Evolutionary conservation across 2,329 filamentous ascomycete species (phyloP).

Genomic region (Talaromyces sp.): DNA sequence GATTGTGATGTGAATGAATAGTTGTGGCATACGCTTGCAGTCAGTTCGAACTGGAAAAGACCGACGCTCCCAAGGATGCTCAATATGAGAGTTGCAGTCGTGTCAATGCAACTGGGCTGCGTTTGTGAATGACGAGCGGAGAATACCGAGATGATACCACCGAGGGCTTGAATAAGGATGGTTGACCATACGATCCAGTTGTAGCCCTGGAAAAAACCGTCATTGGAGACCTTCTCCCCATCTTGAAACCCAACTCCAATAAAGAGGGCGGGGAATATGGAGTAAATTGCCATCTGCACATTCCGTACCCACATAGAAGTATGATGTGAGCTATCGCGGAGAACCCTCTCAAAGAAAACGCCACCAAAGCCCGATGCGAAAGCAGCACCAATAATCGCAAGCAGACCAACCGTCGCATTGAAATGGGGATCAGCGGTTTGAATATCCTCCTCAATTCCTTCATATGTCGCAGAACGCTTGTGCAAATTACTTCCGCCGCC

Average conservation of each 20-base stretch:
- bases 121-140: conserved; percentile 84
- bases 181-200: conserved; percentile 89
- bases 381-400: conserved; percentile 77
- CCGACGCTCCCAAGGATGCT: conserved; percentile 83
- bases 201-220: conserved; percentile 94
- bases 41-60: conserved; percentile 80
- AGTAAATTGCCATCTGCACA: conserved; percentile 92
- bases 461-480: conserved; percentile 82
- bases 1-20: not conserved
- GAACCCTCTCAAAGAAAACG: conserved; percentile 72
- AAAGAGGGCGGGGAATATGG: conserved; percentile 83
- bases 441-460: conserved; percentile 74
- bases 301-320: conserved; percentile 92
- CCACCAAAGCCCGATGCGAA: conserved; percentile 81
- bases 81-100: conserved; percentile 86
- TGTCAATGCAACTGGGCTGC: conserved; percentile 91
- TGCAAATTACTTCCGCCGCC: conserved; percentile 53
- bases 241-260: conserved; percentile 86
- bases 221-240: conserved; percentile 76
- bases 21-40: conserved; percentile 60
- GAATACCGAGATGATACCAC: conserved; percentile 80
- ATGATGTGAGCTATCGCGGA: conserved; percentile 77
- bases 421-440: conserved; percentile 59
- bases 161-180: conserved; percentile 78
- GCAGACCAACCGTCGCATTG: conserved; percentile 77